phyloP scores from a whole-genome alignment of 495 filamentous ascomycete genomes.

The Xylaria telfairii region DNA sequence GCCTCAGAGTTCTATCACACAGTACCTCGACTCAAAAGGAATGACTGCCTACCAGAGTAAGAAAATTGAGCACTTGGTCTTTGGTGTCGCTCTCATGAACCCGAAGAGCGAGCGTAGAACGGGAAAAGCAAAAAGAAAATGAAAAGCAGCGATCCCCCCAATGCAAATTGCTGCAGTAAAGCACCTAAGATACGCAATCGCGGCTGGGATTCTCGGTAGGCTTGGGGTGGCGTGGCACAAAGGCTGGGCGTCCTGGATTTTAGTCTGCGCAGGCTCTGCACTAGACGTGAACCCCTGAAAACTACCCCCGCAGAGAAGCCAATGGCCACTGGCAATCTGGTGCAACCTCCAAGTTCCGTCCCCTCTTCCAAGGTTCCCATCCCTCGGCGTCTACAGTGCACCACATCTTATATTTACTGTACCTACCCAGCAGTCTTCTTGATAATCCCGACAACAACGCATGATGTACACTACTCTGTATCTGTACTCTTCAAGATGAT shows the following conservation, averaged over 20 bases:
- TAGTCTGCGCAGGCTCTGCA: background rate
- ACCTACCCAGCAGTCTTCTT: background rate
- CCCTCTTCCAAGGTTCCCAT: background rate
- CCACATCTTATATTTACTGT: background rate
- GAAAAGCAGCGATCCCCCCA: slow-evolving; percentile 14
- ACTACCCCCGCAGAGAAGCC: background rate
- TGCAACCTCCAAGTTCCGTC: background rate
- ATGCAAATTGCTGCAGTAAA: background rate
- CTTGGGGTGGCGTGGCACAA: background rate
- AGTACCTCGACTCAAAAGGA: slow-evolving; percentile 12
- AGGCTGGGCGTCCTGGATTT: background rate
- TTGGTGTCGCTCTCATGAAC: slow-evolving; percentile 13
- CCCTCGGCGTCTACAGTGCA: background rate
- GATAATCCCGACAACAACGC: background rate
- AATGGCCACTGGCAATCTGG: background rate
- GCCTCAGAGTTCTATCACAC: background rate
- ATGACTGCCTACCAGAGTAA: slow-evolving; percentile 19
- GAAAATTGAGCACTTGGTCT: background rate
- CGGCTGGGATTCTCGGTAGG: slow-evolving; percentile 5
- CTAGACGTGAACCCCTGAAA: slow-evolving; percentile 9
- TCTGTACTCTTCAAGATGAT: background rate
- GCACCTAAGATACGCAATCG: background rate
- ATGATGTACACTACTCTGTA: too few species aligned
- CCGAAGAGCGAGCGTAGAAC: background rate
- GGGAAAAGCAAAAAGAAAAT: slow-evolving; percentile 5